Percentiles rank a stretch among this genome's conserved stretches.
These are phyloP conservation scores for Crithidia thermophila DNA, from an alignment of 208 protist species.

Conservation along the genomic window DNA sequence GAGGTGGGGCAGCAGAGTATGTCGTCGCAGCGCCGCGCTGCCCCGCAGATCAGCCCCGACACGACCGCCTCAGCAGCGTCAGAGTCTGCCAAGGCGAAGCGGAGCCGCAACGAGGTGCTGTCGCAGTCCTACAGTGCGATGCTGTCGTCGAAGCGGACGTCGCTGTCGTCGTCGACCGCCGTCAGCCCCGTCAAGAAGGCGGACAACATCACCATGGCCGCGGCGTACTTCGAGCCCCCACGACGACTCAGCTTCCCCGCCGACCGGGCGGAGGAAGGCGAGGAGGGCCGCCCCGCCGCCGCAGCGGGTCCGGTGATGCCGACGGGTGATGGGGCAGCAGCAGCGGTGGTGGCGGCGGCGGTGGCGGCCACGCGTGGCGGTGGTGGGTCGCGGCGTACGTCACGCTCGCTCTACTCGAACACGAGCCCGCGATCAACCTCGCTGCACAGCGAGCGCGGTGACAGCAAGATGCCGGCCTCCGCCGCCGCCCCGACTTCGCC, in stretches of 20 bases:
- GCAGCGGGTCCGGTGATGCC: not conserved
- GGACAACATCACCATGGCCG: constrained; percentile 3
- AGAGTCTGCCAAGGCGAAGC: not conserved
- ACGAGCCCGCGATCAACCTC: constrained; percentile 8
- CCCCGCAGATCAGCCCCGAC: not conserved
- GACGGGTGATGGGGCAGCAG: too few relatives aligned
- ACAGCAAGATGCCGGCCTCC: not conserved
- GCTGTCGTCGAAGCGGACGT: constrained; percentile 13
- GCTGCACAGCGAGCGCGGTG: constrained; percentile 3
- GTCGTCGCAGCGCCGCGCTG: not conserved
- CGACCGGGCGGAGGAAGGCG: not conserved
- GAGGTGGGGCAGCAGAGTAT: not conserved
- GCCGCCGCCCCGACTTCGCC: not conserved
- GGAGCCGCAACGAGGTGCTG: not conserved
- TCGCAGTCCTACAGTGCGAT: constrained; percentile 13
- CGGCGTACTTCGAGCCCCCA: not conserved
- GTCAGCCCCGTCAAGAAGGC: constrained; percentile 8
- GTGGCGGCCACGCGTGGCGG: not conserved
- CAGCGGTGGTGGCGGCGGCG: not conserved
- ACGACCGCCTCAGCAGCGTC: not conserved
- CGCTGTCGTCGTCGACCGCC: not conserved
- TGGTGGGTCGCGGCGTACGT: constrained; percentile 1
- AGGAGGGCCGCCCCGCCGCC: not conserved
- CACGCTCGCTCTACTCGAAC: constrained; percentile 6
- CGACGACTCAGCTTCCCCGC: not conserved